These are phyloP conservation scores for Tribonema minus DNA, from an alignment of 108 stramenopile genomes.

Conservation along the genomic window DNA sequence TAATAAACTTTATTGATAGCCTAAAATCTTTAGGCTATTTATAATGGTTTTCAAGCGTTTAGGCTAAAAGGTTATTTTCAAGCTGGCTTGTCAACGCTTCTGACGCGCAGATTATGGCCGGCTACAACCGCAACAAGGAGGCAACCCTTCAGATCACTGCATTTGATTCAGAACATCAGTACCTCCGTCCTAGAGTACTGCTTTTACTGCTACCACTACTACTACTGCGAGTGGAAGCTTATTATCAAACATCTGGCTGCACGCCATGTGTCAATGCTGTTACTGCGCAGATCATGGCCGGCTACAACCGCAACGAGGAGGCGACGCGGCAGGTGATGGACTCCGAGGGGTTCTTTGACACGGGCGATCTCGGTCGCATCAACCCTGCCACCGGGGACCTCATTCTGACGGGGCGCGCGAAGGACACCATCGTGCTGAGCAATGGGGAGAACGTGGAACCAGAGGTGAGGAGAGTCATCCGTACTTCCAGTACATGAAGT, in stretches of 20 bases:
- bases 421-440: conserved; percentile 83
- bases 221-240: not conserved
- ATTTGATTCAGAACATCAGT: no score
- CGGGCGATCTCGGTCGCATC: conserved; percentile 78
- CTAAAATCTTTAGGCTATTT: no score
- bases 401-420: conserved; percentile 77
- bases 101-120: no score
- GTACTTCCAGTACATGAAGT: no score
- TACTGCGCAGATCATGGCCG: conserved; percentile 82
- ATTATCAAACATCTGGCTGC: not conserved
- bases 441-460: conserved; percentile 83
- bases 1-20: no score
- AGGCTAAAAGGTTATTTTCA: not conserved
- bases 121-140: conserved; percentile 86
- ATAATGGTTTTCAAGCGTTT: no score
- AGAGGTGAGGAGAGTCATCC: conserved; percentile 30
- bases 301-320: conserved; percentile 79
- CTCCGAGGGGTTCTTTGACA: conserved; percentile 78
- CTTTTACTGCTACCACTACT: not conserved
- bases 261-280: conserved; percentile 23
- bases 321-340: conserved; percentile 72
- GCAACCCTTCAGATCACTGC: conserved; percentile 69
- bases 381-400: conserved; percentile 77
- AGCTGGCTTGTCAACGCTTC: no score
- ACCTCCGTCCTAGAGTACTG: not conserved